Conservation (phyloP, 2,329 filamentous ascomycete species). For the Alternaria conjuncta region DNA sequence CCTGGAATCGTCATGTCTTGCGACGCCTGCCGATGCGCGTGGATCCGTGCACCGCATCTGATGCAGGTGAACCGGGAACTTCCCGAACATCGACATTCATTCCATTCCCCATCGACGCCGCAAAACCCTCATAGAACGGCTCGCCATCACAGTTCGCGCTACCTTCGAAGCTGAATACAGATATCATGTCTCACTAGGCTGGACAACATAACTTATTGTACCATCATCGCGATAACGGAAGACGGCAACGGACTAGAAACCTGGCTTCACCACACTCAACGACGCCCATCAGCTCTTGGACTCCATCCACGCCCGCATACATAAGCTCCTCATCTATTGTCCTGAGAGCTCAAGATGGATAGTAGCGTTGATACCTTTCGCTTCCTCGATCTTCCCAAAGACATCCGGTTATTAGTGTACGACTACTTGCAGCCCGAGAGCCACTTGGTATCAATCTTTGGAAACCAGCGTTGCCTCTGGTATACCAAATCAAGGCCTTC, state of each 20-base stretch:
- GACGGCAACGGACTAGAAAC: neutral
- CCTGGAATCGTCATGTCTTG: conserved; percentile 20
- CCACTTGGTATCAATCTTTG: neutral
- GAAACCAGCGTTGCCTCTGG: neutral
- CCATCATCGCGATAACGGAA: neutral
- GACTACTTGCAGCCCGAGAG: neutral
- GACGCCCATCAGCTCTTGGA: neutral
- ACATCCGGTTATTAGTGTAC: neutral
- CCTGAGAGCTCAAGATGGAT: neutral
- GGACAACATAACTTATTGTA: neutral
- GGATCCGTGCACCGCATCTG: conserved; percentile 5
- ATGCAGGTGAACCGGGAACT: neutral
- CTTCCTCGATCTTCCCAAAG: neutral
- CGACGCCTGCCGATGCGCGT: conserved; percentile 8
- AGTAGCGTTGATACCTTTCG: neutral
- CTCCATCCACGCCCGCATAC: neutral
- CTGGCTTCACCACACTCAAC: neutral
- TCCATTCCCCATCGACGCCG: neutral
- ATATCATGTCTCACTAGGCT: neutral
- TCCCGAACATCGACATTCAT: neutral
- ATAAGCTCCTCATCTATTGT: neutral
- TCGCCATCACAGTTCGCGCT: neutral
- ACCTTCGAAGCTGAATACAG: neutral
- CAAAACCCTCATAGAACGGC: neutral
- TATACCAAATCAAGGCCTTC: neutral